A percentile compares a stretch with the other conserved stretches of the same genome.
These are phyloP conservation scores for Micromonas pusilla DNA, from an alignment of 139 green algal species.

Conservation along the genomic window DNA sequence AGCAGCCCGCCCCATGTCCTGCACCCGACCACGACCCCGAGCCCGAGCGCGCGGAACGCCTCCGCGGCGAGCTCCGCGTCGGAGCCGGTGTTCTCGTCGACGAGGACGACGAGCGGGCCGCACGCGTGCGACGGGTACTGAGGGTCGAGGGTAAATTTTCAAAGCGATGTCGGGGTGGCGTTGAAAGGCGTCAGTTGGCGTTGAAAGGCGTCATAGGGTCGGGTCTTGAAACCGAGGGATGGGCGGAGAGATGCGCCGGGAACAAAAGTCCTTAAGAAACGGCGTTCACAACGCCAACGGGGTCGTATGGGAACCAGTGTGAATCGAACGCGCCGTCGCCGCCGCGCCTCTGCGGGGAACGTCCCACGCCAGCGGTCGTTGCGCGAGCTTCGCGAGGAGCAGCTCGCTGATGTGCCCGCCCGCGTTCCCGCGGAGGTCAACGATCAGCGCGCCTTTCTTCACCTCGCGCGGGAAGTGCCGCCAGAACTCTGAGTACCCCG, in stretches of 20 bases:
- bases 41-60: conserved; percentile 17
- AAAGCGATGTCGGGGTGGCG: too few species aligned
- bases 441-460: conserved; percentile 6
- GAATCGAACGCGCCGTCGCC: too few species aligned
- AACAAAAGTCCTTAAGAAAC: too few species aligned
- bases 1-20: conserved; percentile 26
- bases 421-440: conserved; percentile 24
- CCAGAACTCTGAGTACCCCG: conserved; percentile 26
- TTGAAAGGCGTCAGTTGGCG: too few species aligned
- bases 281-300: too few species aligned
- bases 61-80: conserved; percentile 25
- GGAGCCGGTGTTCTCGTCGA: conserved; percentile 19
- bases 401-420: conserved; percentile 29
- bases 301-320: too few species aligned
- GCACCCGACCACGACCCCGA: conserved; percentile 17
- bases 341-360: background rate
- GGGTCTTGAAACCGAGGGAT: too few species aligned
- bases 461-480: conserved; percentile 10
- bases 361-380: conserved; percentile 19
- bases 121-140: background rate
- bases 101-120: background rate
- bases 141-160: too few species aligned
- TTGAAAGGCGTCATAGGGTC: too few species aligned
- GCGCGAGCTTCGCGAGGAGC: conserved; percentile 13
- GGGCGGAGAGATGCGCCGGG: too few species aligned